phyloP scores from a whole-genome alignment of 2,329 filamentous ascomycete species.

The Monosporascus cannonballus region DNA sequence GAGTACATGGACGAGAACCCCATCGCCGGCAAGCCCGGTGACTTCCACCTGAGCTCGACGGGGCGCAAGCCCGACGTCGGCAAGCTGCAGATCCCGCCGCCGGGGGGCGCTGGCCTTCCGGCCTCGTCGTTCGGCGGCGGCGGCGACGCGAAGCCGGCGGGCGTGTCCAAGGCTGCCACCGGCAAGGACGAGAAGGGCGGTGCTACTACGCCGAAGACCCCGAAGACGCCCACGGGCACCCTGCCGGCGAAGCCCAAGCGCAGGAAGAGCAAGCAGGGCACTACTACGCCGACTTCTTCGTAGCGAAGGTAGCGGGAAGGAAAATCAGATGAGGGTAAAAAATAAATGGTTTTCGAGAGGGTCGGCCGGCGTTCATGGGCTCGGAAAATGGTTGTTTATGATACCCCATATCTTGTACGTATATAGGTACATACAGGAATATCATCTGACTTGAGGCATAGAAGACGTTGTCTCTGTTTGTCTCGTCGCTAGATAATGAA shows the following conservation, averaged over 20 bases:
- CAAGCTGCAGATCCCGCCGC: constrained; percentile 21
- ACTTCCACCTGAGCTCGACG: constrained; percentile 58
- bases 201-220: constrained; percentile 22
- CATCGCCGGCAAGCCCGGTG: constrained; percentile 59
- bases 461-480: no score
- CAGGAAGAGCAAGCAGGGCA: constrained; percentile 29
- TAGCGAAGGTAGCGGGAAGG: constrained; percentile 6
- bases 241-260: constrained; percentile 28
- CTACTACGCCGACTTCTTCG: constrained; percentile 16
- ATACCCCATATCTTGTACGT: background rate
- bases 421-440: no score
- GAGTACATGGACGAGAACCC: constrained; percentile 65
- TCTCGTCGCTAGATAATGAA: no score
- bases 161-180: constrained; percentile 18
- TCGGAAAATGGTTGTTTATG: background rate
- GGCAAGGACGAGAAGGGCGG: constrained; percentile 22
- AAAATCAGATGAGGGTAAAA: background rate
- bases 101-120: constrained; percentile 10
- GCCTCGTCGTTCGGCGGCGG: constrained; percentile 15
- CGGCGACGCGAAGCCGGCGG: constrained; percentile 7
- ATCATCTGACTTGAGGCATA: no score
- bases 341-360: background rate
- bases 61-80: constrained; percentile 40
- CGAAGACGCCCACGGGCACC: constrained; percentile 27
- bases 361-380: background rate